These are phyloP conservation scores for Berkeleyomyces basicola DNA, from an alignment of 2,329 filamentous ascomycete genomes.

Conservation along the genomic window DNA sequence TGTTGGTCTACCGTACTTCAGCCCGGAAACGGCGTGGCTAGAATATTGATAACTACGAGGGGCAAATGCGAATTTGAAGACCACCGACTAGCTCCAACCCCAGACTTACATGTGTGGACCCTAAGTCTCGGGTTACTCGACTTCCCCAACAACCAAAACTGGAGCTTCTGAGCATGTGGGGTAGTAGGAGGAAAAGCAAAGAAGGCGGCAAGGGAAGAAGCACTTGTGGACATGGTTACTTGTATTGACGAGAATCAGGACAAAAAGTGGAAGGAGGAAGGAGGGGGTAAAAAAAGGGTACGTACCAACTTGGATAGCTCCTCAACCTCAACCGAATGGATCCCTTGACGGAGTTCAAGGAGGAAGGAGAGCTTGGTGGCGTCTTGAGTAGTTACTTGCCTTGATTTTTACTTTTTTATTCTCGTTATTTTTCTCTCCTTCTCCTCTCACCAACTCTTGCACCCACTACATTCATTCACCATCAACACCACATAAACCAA, in stretches of 20 bases:
- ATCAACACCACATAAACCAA: constrained; percentile 1
- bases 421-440: neutral
- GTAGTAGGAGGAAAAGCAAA: neutral
- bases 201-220: neutral
- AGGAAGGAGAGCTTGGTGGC: neutral
- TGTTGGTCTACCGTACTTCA: too few relatives aligned
- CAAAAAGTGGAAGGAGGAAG: neutral
- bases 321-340: constrained; percentile 12
- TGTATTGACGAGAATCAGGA: neutral
- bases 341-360: neutral
- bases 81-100: too few relatives aligned
- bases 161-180: too few relatives aligned
- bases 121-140: too few relatives aligned
- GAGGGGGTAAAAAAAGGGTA: neutral
- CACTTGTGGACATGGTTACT: too few relatives aligned
- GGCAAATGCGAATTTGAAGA: too few relatives aligned
- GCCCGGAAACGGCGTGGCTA: too few relatives aligned
- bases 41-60: too few relatives aligned
- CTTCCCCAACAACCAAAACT: too few relatives aligned
- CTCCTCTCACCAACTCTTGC: neutral
- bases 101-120: too few relatives aligned
- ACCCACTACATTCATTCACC: neutral
- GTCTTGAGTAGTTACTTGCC: neutral
- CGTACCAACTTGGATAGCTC: neutral
- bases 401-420: neutral